Percentiles rank a stretch among this genome's conserved stretches.
These are phyloP conservation scores for Candida xyloterini DNA, from an alignment of 805 yeast species.

Conservation along the genomic window DNA sequence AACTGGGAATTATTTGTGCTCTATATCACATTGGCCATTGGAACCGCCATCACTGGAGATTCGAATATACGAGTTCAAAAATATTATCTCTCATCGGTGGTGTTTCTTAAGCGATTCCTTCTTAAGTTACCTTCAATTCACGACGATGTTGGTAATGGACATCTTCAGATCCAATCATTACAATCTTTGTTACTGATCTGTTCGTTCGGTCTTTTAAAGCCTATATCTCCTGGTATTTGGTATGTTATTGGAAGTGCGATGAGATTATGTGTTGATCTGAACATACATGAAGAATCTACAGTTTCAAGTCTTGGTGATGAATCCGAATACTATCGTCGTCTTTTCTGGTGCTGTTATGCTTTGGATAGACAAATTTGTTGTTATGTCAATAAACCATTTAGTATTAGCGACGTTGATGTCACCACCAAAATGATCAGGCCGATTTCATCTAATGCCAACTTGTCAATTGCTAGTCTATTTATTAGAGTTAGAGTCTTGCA, in stretches of 20 bases:
- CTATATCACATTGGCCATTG: slow-evolving; percentile 16
- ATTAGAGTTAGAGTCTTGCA: slow-evolving; percentile 19
- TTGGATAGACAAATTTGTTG: slow-evolving; percentile 47
- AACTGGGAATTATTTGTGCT: slow-evolving; percentile 14
- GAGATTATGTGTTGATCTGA: slow-evolving; percentile 42
- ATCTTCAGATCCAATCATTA: slow-evolving; percentile 33
- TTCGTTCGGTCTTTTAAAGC: slow-evolving; percentile 43
- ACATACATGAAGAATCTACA: slow-evolving; percentile 39
- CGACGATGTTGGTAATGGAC: neutral
- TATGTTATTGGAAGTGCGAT: slow-evolving; percentile 43
- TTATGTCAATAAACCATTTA: slow-evolving; percentile 45
- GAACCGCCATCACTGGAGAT: slow-evolving; percentile 21
- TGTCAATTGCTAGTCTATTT: slow-evolving; percentile 13
- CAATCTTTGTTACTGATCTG: slow-evolving; percentile 40
- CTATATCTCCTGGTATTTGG: slow-evolving; percentile 48
- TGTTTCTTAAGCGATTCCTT: slow-evolving; percentile 14
- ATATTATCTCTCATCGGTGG: slow-evolving; percentile 16
- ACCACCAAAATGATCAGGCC: slow-evolving; percentile 10
- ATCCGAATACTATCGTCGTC: slow-evolving; percentile 23
- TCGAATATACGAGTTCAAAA: slow-evolving; percentile 5
- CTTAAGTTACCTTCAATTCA: slow-evolving; percentile 7
- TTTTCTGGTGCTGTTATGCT: slow-evolving; percentile 48
- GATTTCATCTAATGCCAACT: neutral
- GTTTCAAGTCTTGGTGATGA: slow-evolving; percentile 1
- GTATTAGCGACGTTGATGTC: slow-evolving; percentile 37